These are phyloP conservation scores for Coniochaeta hoffmannii DNA, from an alignment of 2,329 filamentous ascomycete genomes.

Conservation along the genomic window DNA sequence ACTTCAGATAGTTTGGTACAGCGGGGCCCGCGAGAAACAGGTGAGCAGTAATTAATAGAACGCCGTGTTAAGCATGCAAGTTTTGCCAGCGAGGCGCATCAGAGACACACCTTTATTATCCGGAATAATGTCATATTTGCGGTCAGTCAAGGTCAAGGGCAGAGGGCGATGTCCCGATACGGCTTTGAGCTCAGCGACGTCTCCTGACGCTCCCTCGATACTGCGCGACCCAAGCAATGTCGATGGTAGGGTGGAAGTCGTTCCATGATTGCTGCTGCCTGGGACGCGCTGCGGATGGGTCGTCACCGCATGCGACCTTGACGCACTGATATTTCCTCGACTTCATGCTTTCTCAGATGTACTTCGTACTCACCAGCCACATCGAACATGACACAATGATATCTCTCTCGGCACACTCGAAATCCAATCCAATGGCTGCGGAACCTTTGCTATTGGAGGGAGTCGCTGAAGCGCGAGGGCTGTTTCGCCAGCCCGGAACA, in stretches of 20 bases:
- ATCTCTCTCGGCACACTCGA: not conserved
- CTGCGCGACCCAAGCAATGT: not conserved
- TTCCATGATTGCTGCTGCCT: constrained; percentile 1
- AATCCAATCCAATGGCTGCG: not conserved
- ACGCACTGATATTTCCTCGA: constrained; percentile 2
- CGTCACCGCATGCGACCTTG: not conserved
- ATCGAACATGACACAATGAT: not conserved
- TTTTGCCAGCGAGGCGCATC: not conserved
- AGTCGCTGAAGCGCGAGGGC: not conserved
- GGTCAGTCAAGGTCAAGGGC: not conserved
- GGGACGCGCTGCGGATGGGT: not conserved
- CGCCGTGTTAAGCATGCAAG: not conserved
- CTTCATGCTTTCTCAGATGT: not conserved
- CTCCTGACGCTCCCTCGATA: not conserved
- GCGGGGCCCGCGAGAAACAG: not conserved
- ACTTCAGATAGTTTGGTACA: not conserved
- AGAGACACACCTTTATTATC: not conserved
- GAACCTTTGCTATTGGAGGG: not conserved
- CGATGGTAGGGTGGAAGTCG: not conserved
- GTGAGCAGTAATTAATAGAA: not conserved
- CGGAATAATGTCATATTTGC: constrained; percentile 3
- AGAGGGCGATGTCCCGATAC: not conserved
- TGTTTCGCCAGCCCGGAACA: constrained; percentile 1
- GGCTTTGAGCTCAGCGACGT: not conserved
- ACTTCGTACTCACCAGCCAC: not conserved